Evolutionary conservation across 352 stramenopile genomes (phyloP), one percentile per base, ranked within the genome.

Genomic region (Globisporangium canariense): DNA sequence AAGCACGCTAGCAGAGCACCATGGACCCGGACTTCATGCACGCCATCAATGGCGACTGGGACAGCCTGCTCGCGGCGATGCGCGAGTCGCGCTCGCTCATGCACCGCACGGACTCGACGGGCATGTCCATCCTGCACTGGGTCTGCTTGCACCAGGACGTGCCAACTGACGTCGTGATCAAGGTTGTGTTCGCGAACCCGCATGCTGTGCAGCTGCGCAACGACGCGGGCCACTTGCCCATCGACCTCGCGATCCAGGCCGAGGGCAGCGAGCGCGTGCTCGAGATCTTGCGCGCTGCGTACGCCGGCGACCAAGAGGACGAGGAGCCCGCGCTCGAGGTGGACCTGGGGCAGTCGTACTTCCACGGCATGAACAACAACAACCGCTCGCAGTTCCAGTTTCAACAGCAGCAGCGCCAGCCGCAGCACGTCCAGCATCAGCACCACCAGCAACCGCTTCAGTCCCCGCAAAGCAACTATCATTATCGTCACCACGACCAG

Each of bases 111-210:
- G 84, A 93, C 53, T 70, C 67, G 41, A 91, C 73, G 59, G 84
- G 84, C 51, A 93, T 93, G 84, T 91, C 79, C 20, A 68, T 93
- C 38, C 66, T 93, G 46, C 84, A 93, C 70, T 93, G 84, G 84
- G 74, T 89, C 49, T 93, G 84, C 69, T 67, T 93, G 62, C 84
- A 93, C 68, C 84, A 93, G 62, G 71, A 86, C 61, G 74, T 84
- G 56, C 77, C 82, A 14, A 89, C 79, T 1, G 82, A 93, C 53
- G 78, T 91, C 59, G 75, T 93, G 32, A 75, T 93, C 65, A 91
- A 91, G 64, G 83, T 93, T 64, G 74, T 93, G 20, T 89, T 90
- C 52, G 84, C 80, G 25, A 91, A 93, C 70, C 84, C 82, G 45
- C 80, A 87, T 64, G 81, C 80, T 8, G 81, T 90, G 34, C 78